Evolutionary conservation across 805 yeast species (phyloP), one percentile per base, ranked within the genome.

Genomic region (Cyberlindnera samutprakarnensis): DNA sequence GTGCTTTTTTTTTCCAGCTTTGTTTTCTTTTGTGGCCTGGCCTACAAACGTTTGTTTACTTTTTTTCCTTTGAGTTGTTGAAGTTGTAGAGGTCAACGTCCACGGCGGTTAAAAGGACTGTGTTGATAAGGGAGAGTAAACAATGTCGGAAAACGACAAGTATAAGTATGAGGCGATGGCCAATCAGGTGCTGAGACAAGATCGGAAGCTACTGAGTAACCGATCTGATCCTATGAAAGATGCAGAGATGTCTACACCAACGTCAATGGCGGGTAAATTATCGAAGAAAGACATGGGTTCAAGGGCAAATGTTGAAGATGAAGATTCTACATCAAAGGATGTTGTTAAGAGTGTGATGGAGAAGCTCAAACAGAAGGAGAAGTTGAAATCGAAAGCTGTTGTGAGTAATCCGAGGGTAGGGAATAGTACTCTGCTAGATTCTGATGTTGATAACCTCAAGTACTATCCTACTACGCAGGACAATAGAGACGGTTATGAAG

Each of bases 91-190:
- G n/a, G n/a, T n/a, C n/a, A n/a, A n/a, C n/a, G n/a, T n/a, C n/a
- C n/a, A n/a, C n/a, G n/a, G n/a, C n/a, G n/a, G n/a, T n/a, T n/a
- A n/a, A n/a, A n/a, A n/a, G n/a, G n/a, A n/a, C n/a, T n/a, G n/a
- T n/a, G n/a, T n/a, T n/a, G n/a, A n/a, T n/a, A n/a, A n/a, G n/a
- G n/a, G n/a, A n/a, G n/a, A n/a, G n/a, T 8, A 12, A 25, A 31
- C 11, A 14, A 46, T 43, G 51, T 24, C 45, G 14, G 49, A 45
- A 16, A 46, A 47, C 27, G 37, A 39, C 36, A 45, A 50, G 27
- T 78, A 76, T 54, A 67, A 75, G 42, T 73, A 76, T 44, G 80
- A 76, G 51, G 83, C 73, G 49, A 79, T 84, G 87, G 70, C 94
- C 31, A 81, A 78, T 45, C 78, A 78, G 61, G 90, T 84, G 39